phyloP scores from a whole-genome alignment of 2,329 filamentous ascomycete genomes.

The Triangularia setosa region DNA sequence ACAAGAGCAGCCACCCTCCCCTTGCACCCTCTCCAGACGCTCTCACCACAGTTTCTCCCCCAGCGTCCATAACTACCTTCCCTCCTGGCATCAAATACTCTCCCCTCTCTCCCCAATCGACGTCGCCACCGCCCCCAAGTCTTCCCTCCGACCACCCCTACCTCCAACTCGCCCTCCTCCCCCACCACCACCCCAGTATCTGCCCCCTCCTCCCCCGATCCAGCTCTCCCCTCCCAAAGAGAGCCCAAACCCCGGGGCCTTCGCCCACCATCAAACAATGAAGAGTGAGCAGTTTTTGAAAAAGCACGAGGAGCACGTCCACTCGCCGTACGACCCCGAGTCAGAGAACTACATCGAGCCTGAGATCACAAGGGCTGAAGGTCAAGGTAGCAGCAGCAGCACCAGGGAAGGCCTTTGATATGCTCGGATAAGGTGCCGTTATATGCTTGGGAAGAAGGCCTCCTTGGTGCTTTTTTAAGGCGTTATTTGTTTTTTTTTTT shows the following conservation, averaged over 20 bases:
- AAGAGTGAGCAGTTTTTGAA: neutral
- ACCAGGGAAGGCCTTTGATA: no score
- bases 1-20: neutral
- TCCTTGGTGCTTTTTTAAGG: no score
- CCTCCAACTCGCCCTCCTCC: neutral
- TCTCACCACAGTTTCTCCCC: neutral
- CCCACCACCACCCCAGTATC: neutral
- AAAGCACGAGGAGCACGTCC: neutral
- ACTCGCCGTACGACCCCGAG: neutral
- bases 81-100: neutral
- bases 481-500: no score
- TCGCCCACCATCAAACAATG: neutral
- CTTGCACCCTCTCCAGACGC: neutral
- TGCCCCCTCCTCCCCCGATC: neutral
- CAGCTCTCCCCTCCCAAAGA: neutral
- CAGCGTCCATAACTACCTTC: neutral
- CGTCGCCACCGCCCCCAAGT: neutral
- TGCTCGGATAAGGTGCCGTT: no score
- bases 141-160: neutral
- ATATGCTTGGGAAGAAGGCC: no score
- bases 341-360: neutral
- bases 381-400: neutral
- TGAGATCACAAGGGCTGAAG: neutral
- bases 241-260: neutral
- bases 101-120: neutral